Evolutionary conservation across 306 rosid genomes (phyloP).

Genomic region (Luffa aegyptiaca): DNA sequence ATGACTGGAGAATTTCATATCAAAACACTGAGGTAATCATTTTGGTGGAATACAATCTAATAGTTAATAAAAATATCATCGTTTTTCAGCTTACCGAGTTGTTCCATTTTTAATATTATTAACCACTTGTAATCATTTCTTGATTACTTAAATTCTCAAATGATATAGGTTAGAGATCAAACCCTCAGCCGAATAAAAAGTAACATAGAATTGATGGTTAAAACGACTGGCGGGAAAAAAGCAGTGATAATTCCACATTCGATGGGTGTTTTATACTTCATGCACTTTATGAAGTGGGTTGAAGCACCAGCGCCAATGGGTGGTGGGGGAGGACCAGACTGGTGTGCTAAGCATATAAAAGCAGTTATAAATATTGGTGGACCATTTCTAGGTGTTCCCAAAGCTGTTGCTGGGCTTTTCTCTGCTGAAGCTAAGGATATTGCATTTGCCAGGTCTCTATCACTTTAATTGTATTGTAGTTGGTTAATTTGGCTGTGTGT

Average conservation of each 20-base stretch:
- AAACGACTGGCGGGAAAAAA: conserved; percentile 27
- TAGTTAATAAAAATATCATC: not conserved
- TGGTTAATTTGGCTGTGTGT: not conserved
- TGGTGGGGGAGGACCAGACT: conserved; percentile 38
- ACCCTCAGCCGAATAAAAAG: conserved; percentile 74
- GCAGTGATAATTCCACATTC: conserved; percentile 42
- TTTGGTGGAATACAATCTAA: not conserved
- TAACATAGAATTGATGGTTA: conserved; percentile 41
- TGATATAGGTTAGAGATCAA: conserved; percentile 63
- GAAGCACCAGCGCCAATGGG: conserved; percentile 79
- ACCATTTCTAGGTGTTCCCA: conserved; percentile 84
- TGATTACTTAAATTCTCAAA: not conserved
- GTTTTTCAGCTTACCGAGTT: not conserved
- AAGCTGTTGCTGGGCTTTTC: conserved; percentile 78
- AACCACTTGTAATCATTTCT: not conserved
- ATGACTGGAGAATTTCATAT: conserved; percentile 84
- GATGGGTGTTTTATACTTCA: conserved; percentile 37
- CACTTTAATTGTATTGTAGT: not conserved
- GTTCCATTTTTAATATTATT: not conserved
- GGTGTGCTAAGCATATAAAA: conserved; percentile 39
- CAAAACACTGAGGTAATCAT: conserved; percentile 70
- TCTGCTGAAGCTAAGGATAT: conserved; percentile 77
- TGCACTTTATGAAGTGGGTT: conserved; percentile 81
- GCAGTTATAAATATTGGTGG: conserved; percentile 37
- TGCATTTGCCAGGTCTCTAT: conserved; percentile 59